Base-by-base conservation (phyloP, 345 rosid genomes). In the Jatropha curcas region DNA sequence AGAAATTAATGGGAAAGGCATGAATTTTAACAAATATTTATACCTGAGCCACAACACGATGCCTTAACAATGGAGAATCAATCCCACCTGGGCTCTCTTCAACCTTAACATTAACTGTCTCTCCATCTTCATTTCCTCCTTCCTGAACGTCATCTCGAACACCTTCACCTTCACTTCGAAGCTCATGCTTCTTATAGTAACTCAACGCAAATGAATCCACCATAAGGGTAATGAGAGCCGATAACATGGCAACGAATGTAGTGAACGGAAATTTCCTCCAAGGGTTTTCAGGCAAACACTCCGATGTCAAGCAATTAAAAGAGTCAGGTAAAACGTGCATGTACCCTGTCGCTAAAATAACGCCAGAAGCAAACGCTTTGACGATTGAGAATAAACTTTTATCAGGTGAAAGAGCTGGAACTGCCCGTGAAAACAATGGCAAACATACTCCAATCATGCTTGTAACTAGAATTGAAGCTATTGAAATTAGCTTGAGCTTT, bases 301-400 rank as follows among this genome's bases (percentile, higher is more conserved):
- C 20, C 0, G 83, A 84, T 27, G 5, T 65, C 66, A 86, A 70
- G 70, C 65, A 16, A 0, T 16, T 48, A 13, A 76, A 74, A 11
- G 87, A 76, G 66, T 82, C 84, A 4, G 86, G 84, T 34, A 86
- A 70, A 11, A 84, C 86, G 61, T 86, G 89, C 84, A 82, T 84
- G 56, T 80, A 86, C 5, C 85, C 83, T 0, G 86, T 82, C 0
- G 87, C 87, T 7, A 86, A 60, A 2, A 84, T 84, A 35, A 86
- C 86, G 0, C 87, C 87, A 0, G 84, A 80, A 51, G 88, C 82
- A 14, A 85, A 79, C 0, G 78, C 60, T 35, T 76, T 82, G 0
- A 85, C 80, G 0, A 81, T 1, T 16, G 51, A 28, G 17, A 81
- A 81, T 2, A 76, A 25, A 20, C 71, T 63, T 69, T 61, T 76